Base-by-base conservation (phyloP, 352 stramenopile genomes). In the Pythium vanterpoolii region DNA sequence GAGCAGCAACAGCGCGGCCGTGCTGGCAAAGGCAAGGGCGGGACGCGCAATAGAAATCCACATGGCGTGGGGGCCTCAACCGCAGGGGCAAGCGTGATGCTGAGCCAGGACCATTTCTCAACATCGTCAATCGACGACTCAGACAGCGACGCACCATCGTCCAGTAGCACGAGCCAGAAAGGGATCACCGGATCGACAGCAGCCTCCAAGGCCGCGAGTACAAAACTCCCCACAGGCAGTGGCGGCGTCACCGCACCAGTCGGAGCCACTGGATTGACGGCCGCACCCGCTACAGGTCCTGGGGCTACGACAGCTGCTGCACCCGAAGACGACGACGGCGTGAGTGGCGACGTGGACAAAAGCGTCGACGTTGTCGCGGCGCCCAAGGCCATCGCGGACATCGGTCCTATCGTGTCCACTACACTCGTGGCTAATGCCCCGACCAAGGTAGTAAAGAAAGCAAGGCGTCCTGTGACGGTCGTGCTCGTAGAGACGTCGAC, bases 401-500 rank as follows among this genome's bases (percentile, higher is more conserved):
- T 66, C 19, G 30, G 21, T 0, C 16, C 44, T 40, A 51, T 50
- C 16, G 2, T 51, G 26, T 40, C 57, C 43, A 23, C 50, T 27
- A 59, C 40, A 16, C 10, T 52, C 0, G 21, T 23, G 10, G 31
- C 49, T 14, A 23, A 26, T 0, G 39, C 19, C 16, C 19, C 33
- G 8, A 21, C 31, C 4, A 56, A 40, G 9, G 16, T 27, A 1
- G 48, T 57, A 34, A 51, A 54, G 33, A 60, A 48, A 28, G 4
- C 26, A 18, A 67, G 71, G 18, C 66, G 63, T 1, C 75, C 78
- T 0, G 58, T 90, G 9, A 82, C 72, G 0, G 74, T 93, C 33
- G 52, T 58, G 26, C 56, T 93, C 13, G 60, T 47, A 3, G 83
- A 93, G 64, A 90, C 83, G 10, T 51, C 77, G 5, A 90, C 80